Conservation (phyloP, 768 basidiomycete species). For the Mycena amicta region DNA sequence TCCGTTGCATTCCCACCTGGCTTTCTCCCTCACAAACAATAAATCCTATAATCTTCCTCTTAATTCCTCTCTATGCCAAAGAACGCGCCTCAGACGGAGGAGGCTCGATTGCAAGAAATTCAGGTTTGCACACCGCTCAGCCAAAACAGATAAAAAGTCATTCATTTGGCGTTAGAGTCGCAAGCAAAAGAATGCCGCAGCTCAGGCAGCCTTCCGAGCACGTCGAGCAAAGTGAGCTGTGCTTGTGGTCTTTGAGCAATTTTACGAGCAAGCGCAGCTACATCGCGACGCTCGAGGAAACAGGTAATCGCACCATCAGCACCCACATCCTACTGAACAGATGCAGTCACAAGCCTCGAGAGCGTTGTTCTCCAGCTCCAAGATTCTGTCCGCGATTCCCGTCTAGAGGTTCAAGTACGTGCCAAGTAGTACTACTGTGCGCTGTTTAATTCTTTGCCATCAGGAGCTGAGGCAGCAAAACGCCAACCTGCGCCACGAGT, state of each 20-base stretch:
- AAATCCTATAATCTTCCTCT: not conserved
- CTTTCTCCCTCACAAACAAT: not conserved
- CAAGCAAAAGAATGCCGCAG: not conserved
- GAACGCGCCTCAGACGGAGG: not conserved
- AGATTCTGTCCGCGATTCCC: conserved; percentile 73
- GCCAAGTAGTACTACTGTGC: no score
- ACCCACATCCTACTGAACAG: conserved; percentile 5
- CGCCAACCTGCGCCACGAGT: conserved; percentile 61
- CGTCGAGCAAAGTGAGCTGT: conserved; percentile 41
- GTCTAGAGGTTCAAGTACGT: conserved; percentile 45
- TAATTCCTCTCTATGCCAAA: not conserved
- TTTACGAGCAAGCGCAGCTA: conserved; percentile 29
- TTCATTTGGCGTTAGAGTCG: not conserved
- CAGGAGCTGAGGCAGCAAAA: conserved; percentile 69
- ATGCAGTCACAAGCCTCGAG: conserved; percentile 76
- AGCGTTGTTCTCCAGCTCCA: conserved; percentile 84
- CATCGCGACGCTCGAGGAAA: conserved; percentile 62
- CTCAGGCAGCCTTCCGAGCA: conserved; percentile 2
- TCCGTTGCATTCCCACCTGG: not conserved
- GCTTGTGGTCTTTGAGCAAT: not conserved
- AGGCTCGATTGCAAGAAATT: not conserved
- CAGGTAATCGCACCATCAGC: conserved; percentile 29
- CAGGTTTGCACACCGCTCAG: not conserved
- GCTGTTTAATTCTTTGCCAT: not conserved
- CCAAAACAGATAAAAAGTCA: not conserved